Base-by-base conservation (phyloP, 148 eudicot species). In the Rhododendron williamsianum region DNA sequence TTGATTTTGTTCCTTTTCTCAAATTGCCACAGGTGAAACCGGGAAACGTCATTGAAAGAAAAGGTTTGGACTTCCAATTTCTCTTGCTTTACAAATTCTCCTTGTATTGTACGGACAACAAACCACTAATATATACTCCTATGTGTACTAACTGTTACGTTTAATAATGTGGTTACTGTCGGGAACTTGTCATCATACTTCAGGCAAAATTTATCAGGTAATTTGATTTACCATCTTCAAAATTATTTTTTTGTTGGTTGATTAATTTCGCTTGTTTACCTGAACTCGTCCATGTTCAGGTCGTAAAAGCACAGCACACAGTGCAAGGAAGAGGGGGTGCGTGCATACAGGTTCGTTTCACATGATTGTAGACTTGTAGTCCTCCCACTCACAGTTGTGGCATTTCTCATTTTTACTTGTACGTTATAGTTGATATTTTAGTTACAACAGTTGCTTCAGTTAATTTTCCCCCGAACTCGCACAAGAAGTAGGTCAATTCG, bases 311-410 rank as follows among this genome's bases (percentile, higher is more conserved):
- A 54, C 93, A 93, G 72, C 99, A 96, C 81, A 91, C 94, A 30
- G 94, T 94, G 54, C 99, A 95, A 58, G 99, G 99, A 78, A 91
- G 98, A 78, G 97, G 97, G 79, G 99, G 97, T 49, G 98, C 99
- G 11, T 90, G 94, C 41, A 94, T 93, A 88, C 99, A 96, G 98
- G 98, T 94, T 63, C 74, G 84, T 80, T 74, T 88, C 2, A 71
- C 27, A 30, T 30, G 19, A 33, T 71, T 71, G 2, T 12, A 13
- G 76, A 30, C 19, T 69, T 71, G 16, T 27, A 27, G 41, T 45
- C 46, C 16, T 13, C 76, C 21, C 3, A 13, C 76, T 71, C 19
- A 60, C 78, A 25, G 23, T 76, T 49, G 73, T 78, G 56, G 54
- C 56, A 38, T 19, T 36, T 16, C 33, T 36, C 52, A 43, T 43